Base-by-base conservation (phyloP, 257 asterid genomes). In the Anisodus acutangulus region DNA sequence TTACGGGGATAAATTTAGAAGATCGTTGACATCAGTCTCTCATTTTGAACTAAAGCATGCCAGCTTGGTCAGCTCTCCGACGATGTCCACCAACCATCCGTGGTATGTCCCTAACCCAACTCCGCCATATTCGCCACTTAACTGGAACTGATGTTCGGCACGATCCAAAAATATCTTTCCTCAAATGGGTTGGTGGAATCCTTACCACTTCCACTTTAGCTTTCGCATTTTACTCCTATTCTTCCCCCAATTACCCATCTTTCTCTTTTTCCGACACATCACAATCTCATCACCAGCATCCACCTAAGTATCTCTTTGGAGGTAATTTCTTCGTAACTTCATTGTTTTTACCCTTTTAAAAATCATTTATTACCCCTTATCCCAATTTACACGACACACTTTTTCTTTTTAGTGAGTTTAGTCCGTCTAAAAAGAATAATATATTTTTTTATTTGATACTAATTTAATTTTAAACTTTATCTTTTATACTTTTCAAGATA, bases 171-270 rank as follows among this genome's bases (percentile, higher is more conserved):
- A 79, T 83, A n/a, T 17, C 84, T 66, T 47, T 90, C 79, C 74
- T 88, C 45, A 87, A 91, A 86, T 90, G 92, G 92, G 85, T 92
- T 83, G 85, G 97, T 49, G 97, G 94, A 43, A 83, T 94, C 74
- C 31, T 91, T 66, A 82, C 92, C 76, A 85, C 85, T 89, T 94
- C 95, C 53, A 69, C 91, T 82, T 78, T 90, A 59, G 92, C 92
- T 79, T 84, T 89, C 43, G 88, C 92, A 53, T 83, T 89, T 19
- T 85, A 84, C 89, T 89, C 86, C 4, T 74, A 31, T 51, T 84
- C 92, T 79, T 31, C 87, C 74, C 84, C 89, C 6, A 5, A 87
- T 63, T 84, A 68, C 31, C 94, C 76, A 88, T 84, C 86, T 88
- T 93, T 59, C 89, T 89, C 64, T 82, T 5, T 87, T 60, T 68